Evolutionary conservation across 2,329 filamentous ascomycete species (phyloP), one percentile per base, ranked within the genome.

Genomic region (Hymenoscyphus albidus): DNA sequence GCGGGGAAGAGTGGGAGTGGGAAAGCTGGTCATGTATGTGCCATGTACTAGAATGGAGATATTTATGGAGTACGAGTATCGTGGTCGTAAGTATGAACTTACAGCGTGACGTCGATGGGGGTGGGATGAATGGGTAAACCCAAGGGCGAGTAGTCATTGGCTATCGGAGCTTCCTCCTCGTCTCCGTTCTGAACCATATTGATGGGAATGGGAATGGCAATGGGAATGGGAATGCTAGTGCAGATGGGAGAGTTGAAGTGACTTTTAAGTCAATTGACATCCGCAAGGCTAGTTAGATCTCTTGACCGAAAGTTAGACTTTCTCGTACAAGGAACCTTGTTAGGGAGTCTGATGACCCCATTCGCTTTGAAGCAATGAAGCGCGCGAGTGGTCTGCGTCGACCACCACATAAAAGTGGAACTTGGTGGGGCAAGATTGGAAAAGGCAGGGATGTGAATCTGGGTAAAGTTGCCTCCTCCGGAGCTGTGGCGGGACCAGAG

Each of bases 111-210:
- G 44, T 66, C 42, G 9, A 84, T 83, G 66, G 78, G 80, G 18
- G 76, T 70, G 56, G 78, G 73, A 58, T 81, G 60, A 6, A 70
- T 76, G n/a, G 79, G 78, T 67, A 82, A 81, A 69, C 84, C 81
- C 62, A 85, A 74, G 1, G 83, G 83, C 57, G 80, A 81, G 70
- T 82, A 86, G 42, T 70, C 68, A 44, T 70, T 73, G 27, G 62
- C 54, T 55, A 63, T 57, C 51, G 67, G 54, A 4, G 70, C 67
- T 61, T 72, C 70, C 66, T 70, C 65, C 40, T 69, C 67, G 44
- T 61, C 54, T 14, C 58, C 58, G 35, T 64, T 61, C 13, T 42
- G 65, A 51, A 63, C 61, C 68, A 68, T 68, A 1, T 62, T 55
- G 32, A 58, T 31, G 14, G 5, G 35, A 7, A 35, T 27, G 27